phyloP scores from a whole-genome alignment of 1,139 yeast genomes.

The Sporopachydermia cereana region DNA sequence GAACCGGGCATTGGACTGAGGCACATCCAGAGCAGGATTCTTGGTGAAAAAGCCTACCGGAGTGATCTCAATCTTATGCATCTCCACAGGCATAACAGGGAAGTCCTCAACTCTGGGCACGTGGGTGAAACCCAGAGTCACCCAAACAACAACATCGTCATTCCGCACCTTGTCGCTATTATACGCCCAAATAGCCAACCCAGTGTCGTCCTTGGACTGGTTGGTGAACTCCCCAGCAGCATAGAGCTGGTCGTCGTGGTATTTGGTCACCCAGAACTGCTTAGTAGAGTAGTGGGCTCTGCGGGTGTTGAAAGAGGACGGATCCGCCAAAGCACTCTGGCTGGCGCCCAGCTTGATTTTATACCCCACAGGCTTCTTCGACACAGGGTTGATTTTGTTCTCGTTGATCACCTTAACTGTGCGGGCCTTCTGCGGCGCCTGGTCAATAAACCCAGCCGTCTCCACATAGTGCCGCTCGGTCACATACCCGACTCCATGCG shows the following conservation, averaged over 20 bases:
- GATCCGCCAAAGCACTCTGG: constrained; percentile 47
- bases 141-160: constrained; percentile 78
- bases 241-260: constrained; percentile 41
- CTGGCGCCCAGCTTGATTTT: constrained; percentile 60
- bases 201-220: constrained; percentile 43
- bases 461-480: constrained; percentile 49
- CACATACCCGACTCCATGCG: constrained; percentile 53
- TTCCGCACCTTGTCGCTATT: constrained; percentile 66
- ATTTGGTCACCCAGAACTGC: constrained; percentile 52
- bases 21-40: constrained; percentile 78
- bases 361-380: constrained; percentile 58
- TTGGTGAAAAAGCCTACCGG: constrained; percentile 73
- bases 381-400: constrained; percentile 48
- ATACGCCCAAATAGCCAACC: constrained; percentile 47
- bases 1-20: constrained; percentile 58
- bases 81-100: constrained; percentile 90
- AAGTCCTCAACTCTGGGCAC: constrained; percentile 83
- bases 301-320: constrained; percentile 39
- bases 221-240: constrained; percentile 60
- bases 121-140: constrained; percentile 78
- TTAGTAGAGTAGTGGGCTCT: constrained; percentile 49
- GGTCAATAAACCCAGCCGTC: constrained; percentile 53
- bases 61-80: constrained; percentile 50
- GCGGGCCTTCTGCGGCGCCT: constrained; percentile 62
- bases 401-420: constrained; percentile 60